Evolutionary conservation across 176 grass and related monocot species (phyloP).

Genomic region (Triticum monococcum): DNA sequence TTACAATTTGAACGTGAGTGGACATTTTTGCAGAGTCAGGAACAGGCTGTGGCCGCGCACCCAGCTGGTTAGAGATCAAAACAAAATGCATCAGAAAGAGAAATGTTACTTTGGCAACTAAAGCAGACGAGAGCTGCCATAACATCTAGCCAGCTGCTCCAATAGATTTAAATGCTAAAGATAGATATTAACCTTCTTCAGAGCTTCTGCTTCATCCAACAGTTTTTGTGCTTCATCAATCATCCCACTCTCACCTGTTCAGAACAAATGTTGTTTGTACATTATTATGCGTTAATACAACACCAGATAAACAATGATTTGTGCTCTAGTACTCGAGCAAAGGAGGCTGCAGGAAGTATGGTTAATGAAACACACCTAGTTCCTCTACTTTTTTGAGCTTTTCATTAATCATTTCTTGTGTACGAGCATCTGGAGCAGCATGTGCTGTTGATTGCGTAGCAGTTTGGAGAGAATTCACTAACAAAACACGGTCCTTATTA

Average conservation of each 20-base stretch:
- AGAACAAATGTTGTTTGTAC: conserved; percentile 21
- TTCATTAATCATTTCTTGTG: conserved; percentile 96
- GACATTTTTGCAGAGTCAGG: conserved; percentile 71
- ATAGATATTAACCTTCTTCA: conserved; percentile 70
- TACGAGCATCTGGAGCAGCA: conserved; percentile 63
- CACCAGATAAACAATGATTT: neutral
- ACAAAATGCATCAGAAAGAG: conserved; percentile 12
- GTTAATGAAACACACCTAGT: conserved; percentile 58
- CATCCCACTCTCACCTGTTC: conserved; percentile 80
- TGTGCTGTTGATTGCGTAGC: conserved; percentile 38
- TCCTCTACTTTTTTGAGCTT: conserved; percentile 95
- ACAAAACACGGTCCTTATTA: conserved; percentile 79
- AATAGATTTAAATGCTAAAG: conserved; percentile 26
- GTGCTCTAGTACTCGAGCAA: conserved; percentile 14
- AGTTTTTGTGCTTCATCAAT: conserved; percentile 94
- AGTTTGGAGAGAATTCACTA: conserved; percentile 60
- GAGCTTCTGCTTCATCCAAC: conserved; percentile 95
- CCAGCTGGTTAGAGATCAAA: conserved; percentile 50
- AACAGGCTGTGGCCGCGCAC: conserved; percentile 51
- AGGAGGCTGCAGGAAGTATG: conserved; percentile 1
- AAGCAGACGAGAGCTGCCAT: conserved; percentile 15
- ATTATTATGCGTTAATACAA: neutral
- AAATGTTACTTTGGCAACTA: conserved; percentile 1
- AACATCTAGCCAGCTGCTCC: conserved; percentile 17
- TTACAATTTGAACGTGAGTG: conserved; percentile 85